A percentile compares a stretch with the other conserved stretches of the same genome.
These are phyloP conservation scores for Scutellaria baicalensis DNA, from an alignment of 257 asterid genomes.

Conservation along the genomic window DNA sequence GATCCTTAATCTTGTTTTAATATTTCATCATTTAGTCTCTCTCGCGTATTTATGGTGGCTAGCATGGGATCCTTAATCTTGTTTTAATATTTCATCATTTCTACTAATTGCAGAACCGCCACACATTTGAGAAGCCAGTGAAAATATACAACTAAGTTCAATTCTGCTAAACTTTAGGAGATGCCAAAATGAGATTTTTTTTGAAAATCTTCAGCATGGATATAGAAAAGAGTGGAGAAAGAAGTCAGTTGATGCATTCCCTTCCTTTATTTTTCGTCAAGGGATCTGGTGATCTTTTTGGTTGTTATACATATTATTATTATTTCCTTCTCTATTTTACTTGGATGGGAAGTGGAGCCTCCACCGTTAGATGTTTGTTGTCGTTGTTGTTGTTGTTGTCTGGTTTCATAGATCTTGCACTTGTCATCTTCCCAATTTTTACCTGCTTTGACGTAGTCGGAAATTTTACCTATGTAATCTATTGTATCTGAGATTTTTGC, in stretches of 20 bases:
- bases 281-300: conserved; percentile 9
- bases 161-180: not conserved
- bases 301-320: not conserved
- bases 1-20: not conserved
- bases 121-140: conserved; percentile 64
- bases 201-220: not conserved
- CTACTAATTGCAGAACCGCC: conserved; percentile 51
- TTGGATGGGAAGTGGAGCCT: conserved; percentile 19
- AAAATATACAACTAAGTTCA: conserved; percentile 52
- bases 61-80: not conserved
- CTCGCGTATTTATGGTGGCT: not conserved
- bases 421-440: conserved; percentile 10
- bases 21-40: not conserved
- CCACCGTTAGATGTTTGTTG: conserved; percentile 11
- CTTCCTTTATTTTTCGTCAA: not conserved
- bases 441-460: conserved; percentile 18
- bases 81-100: not conserved
- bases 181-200: not conserved
- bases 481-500: conserved; percentile 13
- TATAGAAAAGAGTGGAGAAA: not conserved
- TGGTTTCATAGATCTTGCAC: conserved; percentile 7
- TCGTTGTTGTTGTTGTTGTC: not conserved
- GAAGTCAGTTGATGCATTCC: not conserved
- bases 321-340: not conserved
- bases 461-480: conserved; percentile 13